Evolutionary conservation across 2,329 filamentous ascomycete genomes (phyloP).

Genomic region (Ophiostoma himal-ulmi): DNA sequence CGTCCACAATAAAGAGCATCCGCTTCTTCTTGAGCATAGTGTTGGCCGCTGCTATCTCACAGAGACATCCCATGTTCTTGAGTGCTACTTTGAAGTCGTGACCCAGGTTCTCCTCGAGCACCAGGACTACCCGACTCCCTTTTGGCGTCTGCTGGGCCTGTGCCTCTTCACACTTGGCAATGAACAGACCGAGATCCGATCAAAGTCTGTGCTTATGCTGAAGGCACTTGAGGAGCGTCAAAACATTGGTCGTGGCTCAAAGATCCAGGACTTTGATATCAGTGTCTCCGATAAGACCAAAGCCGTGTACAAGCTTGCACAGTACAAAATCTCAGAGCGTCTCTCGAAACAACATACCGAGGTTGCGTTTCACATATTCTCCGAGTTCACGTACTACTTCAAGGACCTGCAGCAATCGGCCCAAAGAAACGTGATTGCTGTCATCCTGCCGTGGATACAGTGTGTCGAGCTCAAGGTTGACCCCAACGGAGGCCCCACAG

Average conservation of each 20-base stretch:
- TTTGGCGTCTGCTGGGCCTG: constrained; percentile 85
- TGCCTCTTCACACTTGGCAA: constrained; percentile 91
- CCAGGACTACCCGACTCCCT: constrained; percentile 73
- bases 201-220: constrained; percentile 77
- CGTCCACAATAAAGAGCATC: constrained; percentile 79
- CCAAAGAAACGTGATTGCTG: constrained; percentile 89
- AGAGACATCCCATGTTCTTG: constrained; percentile 73
- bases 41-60: constrained; percentile 86
- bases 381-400: constrained; percentile 91
- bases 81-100: constrained; percentile 93
- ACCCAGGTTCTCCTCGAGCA: constrained; percentile 80
- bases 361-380: constrained; percentile 88
- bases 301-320: constrained; percentile 92
- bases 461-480: constrained; percentile 88
- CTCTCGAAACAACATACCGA: constrained; percentile 84
- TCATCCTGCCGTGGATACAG: constrained; percentile 93
- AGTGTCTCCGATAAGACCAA: constrained; percentile 98
- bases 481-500: constrained; percentile 82
- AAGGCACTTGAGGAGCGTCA: constrained; percentile 77
- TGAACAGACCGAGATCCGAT: constrained; percentile 79
- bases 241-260: constrained; percentile 63
- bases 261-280: constrained; percentile 95
- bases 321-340: constrained; percentile 91
- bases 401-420: constrained; percentile 75
- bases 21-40: constrained; percentile 80